Conservation (phyloP, 257 asterid genomes). For the Solanum chaucha region DNA sequence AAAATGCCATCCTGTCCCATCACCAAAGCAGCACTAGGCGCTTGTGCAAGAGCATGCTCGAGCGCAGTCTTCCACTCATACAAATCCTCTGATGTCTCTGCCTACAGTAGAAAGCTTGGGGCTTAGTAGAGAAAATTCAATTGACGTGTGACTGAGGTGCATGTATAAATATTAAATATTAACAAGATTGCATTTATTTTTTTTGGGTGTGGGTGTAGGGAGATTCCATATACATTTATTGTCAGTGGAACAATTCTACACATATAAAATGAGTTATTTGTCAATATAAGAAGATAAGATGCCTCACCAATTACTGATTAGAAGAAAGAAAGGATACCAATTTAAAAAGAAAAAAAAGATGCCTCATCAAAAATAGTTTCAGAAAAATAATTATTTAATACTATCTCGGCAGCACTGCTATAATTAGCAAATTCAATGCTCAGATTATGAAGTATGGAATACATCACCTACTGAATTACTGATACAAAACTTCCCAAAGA, state of each 20-base stretch:
- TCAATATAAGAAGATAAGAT: background rate
- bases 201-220: background rate
- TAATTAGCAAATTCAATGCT: background rate
- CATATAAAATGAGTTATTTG: background rate
- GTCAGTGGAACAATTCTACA: background rate
- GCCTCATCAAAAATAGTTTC: background rate
- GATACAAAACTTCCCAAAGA: background rate
- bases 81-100: slow-evolving; percentile 85
- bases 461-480: background rate
- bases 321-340: background rate
- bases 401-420: background rate
- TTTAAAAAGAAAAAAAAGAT: background rate
- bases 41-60: slow-evolving; percentile 87
- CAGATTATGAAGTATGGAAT: background rate
- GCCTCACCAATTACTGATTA: background rate
- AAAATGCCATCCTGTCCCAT: slow-evolving; percentile 93
- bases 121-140: background rate
- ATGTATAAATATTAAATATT: background rate
- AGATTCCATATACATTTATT: background rate
- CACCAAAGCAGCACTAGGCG: slow-evolving; percentile 91
- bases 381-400: background rate
- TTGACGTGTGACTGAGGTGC: background rate
- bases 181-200: background rate
- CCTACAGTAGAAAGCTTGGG: slow-evolving; percentile 22
- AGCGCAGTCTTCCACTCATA: slow-evolving; percentile 93